Evolutionary conservation across 2,329 filamentous ascomycete genomes (phyloP).

Genomic region (Beauveria sp.): DNA sequence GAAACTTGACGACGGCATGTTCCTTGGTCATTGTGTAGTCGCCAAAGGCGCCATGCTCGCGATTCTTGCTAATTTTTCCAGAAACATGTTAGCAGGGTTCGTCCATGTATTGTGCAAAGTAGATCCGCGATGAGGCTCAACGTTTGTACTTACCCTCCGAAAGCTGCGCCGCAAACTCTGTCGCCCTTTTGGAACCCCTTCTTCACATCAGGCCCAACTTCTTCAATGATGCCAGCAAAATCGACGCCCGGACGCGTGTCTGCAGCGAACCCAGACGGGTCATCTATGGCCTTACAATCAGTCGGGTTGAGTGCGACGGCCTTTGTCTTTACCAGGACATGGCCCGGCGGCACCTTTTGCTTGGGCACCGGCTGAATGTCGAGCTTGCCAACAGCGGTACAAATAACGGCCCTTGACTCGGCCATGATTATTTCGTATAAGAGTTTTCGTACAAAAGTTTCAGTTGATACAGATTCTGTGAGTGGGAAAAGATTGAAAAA

Average conservation of each 20-base stretch:
- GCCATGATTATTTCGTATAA: neutral
- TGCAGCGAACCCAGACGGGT: conserved; percentile 26
- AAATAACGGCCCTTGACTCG: neutral
- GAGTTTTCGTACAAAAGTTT: too few species aligned
- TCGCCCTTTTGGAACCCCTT: conserved; percentile 40
- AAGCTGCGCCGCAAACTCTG: conserved; percentile 33
- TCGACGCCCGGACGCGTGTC: conserved; percentile 21
- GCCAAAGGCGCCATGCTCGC: conserved; percentile 36
- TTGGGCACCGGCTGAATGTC: neutral
- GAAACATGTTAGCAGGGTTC: neutral
- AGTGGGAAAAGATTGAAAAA: neutral
- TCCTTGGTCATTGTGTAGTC: conserved; percentile 32
- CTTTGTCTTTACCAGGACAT: conserved; percentile 25
- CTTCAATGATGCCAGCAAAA: conserved; percentile 39
- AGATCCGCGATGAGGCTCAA: neutral
- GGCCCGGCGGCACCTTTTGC: conserved; percentile 9
- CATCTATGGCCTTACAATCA: conserved; percentile 27
- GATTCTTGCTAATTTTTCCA: conserved; percentile 14
- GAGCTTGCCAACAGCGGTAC: neutral
- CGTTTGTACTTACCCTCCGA: conserved; percentile 22
- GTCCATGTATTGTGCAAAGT: too few species aligned
- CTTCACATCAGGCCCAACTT: conserved; percentile 35
- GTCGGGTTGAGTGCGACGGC: conserved; percentile 29
- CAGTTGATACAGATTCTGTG: too few species aligned
- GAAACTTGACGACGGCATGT: conserved; percentile 35